These are phyloP conservation scores for Blepharisma japonicum DNA, from an alignment of 73 alveolate genomes.

Conservation along the genomic window DNA sequence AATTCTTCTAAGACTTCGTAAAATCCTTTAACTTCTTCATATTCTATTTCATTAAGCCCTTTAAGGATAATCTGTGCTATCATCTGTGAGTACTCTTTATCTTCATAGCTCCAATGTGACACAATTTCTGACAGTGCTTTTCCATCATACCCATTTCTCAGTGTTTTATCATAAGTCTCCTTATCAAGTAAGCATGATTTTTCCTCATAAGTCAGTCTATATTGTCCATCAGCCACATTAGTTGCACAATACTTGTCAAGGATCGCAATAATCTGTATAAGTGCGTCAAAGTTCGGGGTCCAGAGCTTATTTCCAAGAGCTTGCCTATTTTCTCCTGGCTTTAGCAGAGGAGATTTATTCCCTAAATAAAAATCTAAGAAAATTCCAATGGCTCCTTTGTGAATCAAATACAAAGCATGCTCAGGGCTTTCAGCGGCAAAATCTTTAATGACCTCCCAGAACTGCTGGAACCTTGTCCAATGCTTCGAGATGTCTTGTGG, in stretches of 20 bases:
- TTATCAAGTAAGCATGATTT: background rate
- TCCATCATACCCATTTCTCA: constrained; percentile 11
- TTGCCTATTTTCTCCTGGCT: constrained; percentile 19
- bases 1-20: constrained; percentile 48
- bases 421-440: constrained; percentile 41
- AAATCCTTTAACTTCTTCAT: constrained; percentile 50
- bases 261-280: constrained; percentile 3
- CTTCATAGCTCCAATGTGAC: constrained; percentile 50
- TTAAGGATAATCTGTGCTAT: constrained; percentile 51
- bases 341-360: constrained; percentile 42
- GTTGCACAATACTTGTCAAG: background rate
- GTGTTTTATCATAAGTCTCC: constrained; percentile 22
- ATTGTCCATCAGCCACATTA: background rate
- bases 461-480: constrained; percentile 72
- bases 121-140: constrained; percentile 41
- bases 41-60: constrained; percentile 47
- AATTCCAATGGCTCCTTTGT: constrained; percentile 36
- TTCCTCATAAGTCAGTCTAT: background rate
- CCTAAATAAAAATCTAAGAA: constrained; percentile 60
- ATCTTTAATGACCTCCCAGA: constrained; percentile 53
- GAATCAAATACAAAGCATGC: constrained; percentile 30
- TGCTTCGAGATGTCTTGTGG: constrained; percentile 61
- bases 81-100: constrained; percentile 35
- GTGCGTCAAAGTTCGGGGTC: constrained; percentile 27
- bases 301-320: constrained; percentile 31